These are phyloP conservation scores for Oryza meridionalis DNA, from an alignment of 176 grass and related monocot species.

Conservation along the genomic window DNA sequence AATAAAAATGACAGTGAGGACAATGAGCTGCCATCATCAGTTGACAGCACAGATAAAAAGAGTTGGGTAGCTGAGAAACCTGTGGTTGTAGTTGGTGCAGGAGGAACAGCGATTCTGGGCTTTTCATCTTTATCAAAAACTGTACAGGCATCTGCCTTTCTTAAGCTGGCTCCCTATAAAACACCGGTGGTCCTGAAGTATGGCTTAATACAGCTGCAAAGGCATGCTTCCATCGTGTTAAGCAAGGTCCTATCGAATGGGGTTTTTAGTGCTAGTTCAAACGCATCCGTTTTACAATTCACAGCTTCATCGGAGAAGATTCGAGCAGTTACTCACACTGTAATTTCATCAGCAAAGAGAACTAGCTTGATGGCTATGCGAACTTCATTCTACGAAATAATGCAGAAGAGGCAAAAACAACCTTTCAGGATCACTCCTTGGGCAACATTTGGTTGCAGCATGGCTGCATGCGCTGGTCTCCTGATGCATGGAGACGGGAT, in stretches of 20 bases:
- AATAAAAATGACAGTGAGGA: conserved; percentile 40
- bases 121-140: conserved; percentile 84
- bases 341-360: conserved; percentile 71
- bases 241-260: conserved; percentile 62
- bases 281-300: conserved; percentile 60
- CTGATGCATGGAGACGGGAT: conserved; percentile 78
- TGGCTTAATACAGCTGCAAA: conserved; percentile 66
- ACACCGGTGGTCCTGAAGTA: conserved; percentile 64
- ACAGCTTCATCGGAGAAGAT: conserved; percentile 84
- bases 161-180: conserved; percentile 79
- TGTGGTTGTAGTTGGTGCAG: conserved; percentile 80
- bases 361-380: conserved; percentile 87
- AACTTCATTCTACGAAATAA: conserved; percentile 94
- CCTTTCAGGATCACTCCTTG: conserved; percentile 71
- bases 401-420: conserved; percentile 65
- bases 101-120: conserved; percentile 76
- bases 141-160: conserved; percentile 68
- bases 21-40: conserved; percentile 37
- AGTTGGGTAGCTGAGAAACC: conserved; percentile 72
- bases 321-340: conserved; percentile 66
- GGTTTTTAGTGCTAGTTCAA: conserved; percentile 54
- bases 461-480: conserved; percentile 64
- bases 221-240: conserved; percentile 59
- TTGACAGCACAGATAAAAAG: conserved; percentile 52
- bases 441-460: conserved; percentile 82